Evolutionary conservation across 2,329 filamentous ascomycete species (phyloP).

Genomic region (Fusarium virguliforme): DNA sequence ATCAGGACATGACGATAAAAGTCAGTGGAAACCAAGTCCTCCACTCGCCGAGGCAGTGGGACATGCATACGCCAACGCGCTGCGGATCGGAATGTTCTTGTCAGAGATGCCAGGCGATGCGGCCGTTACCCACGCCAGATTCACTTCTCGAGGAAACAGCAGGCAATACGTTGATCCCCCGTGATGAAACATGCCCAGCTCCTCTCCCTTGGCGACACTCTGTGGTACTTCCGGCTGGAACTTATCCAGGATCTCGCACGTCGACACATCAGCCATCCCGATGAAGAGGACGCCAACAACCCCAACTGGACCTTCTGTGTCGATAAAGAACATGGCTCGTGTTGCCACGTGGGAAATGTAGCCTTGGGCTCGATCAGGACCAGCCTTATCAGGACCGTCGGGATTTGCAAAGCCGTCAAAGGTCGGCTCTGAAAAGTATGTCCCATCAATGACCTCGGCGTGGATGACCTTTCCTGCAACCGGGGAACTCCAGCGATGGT

Average conservation of each 20-base stretch:
- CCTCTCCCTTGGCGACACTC: constrained; percentile 70
- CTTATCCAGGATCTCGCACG: constrained; percentile 68
- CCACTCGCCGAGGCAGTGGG: not conserved
- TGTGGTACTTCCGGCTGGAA: constrained; percentile 19
- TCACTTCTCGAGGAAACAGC: constrained; percentile 71
- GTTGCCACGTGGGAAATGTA: constrained; percentile 77
- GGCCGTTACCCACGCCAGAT: constrained; percentile 51
- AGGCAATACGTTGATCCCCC: constrained; percentile 78
- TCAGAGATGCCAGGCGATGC: constrained; percentile 31
- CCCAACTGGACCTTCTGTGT: constrained; percentile 77
- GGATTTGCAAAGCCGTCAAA: constrained; percentile 25
- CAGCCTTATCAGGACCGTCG: constrained; percentile 37
- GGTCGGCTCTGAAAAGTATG: constrained; percentile 72
- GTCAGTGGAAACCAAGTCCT: not conserved
- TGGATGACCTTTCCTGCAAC: constrained; percentile 64
- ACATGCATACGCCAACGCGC: constrained; percentile 38
- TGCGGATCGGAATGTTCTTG: constrained; percentile 41
- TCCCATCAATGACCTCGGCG: constrained; percentile 68
- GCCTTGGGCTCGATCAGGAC: constrained; percentile 64
- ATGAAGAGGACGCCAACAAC: constrained; percentile 78
- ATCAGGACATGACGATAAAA: too few species aligned
- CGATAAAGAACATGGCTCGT: constrained; percentile 76
- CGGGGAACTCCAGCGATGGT: constrained; percentile 79
- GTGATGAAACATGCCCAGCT: constrained; percentile 82
- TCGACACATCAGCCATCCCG: constrained; percentile 81